Conservation (phyloP, 495 filamentous ascomycete genomes). For the Beverwykella pulmonaria region DNA sequence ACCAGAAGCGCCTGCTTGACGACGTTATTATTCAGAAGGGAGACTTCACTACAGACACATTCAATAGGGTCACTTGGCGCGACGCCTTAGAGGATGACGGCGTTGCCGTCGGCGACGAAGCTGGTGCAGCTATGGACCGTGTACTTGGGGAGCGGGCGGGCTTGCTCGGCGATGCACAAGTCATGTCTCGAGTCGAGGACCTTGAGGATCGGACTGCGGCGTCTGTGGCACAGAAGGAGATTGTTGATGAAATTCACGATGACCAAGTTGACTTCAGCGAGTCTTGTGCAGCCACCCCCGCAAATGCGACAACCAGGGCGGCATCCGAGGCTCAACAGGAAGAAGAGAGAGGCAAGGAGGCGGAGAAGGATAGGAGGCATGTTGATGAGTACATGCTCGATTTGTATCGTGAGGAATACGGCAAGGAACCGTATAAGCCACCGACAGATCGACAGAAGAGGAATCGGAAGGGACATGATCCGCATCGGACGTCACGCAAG, state of each 20-base stretch:
- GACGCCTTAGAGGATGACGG: constrained; percentile 66
- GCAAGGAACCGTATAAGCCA: constrained; percentile 75
- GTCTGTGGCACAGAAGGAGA: constrained; percentile 82
- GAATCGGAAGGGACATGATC: constrained; percentile 72
- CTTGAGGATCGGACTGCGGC: constrained; percentile 88
- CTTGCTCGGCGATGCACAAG: constrained; percentile 55
- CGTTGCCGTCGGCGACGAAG: constrained; percentile 57
- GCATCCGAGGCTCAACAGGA: constrained; percentile 31
- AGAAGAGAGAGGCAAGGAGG: constrained; percentile 30
- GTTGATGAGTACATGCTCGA: constrained; percentile 87
- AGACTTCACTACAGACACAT: constrained; percentile 97
- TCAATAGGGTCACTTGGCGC: constrained; percentile 75
- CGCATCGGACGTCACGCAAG: constrained; percentile 38
- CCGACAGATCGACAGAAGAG: constrained; percentile 81
- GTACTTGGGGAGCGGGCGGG: constrained; percentile 64
- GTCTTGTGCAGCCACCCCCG: constrained; percentile 48
- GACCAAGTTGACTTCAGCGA: constrained; percentile 95
- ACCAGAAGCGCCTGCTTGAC: constrained; percentile 96
- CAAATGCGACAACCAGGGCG: constrained; percentile 43
- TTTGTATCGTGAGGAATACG: constrained; percentile 74
- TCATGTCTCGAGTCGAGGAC: constrained; percentile 88
- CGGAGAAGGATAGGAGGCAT: constrained; percentile 52
- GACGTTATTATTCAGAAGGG: constrained; percentile 98
- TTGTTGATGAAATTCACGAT: constrained; percentile 75
- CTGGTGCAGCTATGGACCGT: constrained; percentile 80